Evolutionary conservation across 768 basidiomycete species (phyloP), one percentile per base, ranked within the genome.

Genomic region (Tricholoma sp.): DNA sequence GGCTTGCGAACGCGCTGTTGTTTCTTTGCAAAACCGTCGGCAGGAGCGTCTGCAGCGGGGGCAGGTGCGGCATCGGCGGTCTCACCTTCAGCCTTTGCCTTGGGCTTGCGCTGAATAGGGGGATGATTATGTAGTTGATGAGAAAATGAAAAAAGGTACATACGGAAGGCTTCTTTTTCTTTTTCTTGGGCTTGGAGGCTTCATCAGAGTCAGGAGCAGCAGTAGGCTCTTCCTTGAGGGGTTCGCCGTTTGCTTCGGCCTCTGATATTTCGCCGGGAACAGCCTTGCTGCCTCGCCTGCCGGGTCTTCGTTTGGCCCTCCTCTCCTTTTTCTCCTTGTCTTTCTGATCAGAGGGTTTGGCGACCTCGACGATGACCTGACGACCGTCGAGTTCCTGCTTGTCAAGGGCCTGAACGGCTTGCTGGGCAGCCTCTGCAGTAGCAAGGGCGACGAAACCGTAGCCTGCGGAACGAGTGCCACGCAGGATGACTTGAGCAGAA

Each of bases 401-500:
- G 83, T 94, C 79, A 68, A 96, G 89, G 65, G 77, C 72, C 60
- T 91, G 85, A 71, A 94, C 89, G 59, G 94, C 94, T 72, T 84
- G 83, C 76, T 91, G 80, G 59, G 89, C 91, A 69, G 92, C 90
- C 74, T 90, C 91, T 70, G 77, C 78, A 71, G 80, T 86, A 68
- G 81, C 75, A 72, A 94, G 79, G 64, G 92, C 85, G 69, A 95
- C 93, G 72, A 96, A 96, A 63, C 92, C 94, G 74, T 95, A 96
- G 59, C 94, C 91, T 68, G 92, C 88, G 59, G 92, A 88, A 70
- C 90, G 88, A 56, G 77, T 76, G 68, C 90, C 89, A 63, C 92
- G 91, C 74, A 85, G 76, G 74, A 95, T 93, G 73, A 95, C 84
- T 73, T 91, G 87, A 64, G 83, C 90, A 61, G 90, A 85, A 66